Conservation (phyloP, 2,329 filamentous ascomycete species). For the Fusarium newnesense region DNA sequence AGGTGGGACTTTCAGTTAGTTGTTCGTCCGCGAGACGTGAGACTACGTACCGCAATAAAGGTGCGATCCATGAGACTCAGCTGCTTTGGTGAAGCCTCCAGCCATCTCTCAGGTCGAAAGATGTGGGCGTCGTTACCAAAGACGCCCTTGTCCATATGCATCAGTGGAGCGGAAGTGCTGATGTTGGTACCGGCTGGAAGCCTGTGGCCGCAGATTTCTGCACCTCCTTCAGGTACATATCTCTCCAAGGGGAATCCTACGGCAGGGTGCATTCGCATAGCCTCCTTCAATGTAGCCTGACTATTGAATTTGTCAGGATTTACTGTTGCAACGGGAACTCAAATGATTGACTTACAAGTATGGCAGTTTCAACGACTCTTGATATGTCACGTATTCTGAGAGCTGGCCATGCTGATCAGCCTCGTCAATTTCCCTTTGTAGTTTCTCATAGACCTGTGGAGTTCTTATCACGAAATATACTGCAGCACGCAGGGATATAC, state of each 20-base stretch:
- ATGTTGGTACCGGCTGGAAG: not conserved
- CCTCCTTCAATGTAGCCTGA: not conserved
- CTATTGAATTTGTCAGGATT: not conserved
- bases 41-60: not conserved
- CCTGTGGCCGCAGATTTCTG: not conserved
- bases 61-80: not conserved
- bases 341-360: rapidly evolving
- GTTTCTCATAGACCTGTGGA: not conserved
- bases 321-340: rapidly evolving
- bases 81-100: not conserved
- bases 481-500: not conserved
- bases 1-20: rapidly evolving
- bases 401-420: rapidly evolving
- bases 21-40: rapidly evolving
- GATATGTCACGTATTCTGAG: not conserved
- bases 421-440: not conserved
- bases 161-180: not conserved
- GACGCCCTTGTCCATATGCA: not conserved
- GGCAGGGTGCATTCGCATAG: not conserved
- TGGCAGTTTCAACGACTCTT: not conserved
- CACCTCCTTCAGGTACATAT: not conserved
- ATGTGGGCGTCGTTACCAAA: not conserved
- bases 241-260: not conserved
- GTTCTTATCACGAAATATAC: not conserved
- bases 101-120: not conserved